Conservation (phyloP, 2,329 filamentous ascomycete genomes). For the Calonectria hawksworthii region DNA sequence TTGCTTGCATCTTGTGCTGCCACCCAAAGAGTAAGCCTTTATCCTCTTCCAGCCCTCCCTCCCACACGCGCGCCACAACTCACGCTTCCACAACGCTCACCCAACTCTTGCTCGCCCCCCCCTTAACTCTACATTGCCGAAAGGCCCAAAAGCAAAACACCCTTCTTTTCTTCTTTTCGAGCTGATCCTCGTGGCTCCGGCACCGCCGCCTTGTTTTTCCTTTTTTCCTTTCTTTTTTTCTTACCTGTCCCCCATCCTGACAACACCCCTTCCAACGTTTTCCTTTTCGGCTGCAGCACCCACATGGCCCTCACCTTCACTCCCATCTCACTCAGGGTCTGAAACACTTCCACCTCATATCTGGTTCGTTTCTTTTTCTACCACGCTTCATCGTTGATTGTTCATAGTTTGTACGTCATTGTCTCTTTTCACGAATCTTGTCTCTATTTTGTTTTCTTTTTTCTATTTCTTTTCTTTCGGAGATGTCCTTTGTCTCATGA, state of each 20-base stretch:
- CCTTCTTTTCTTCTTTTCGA: not conserved
- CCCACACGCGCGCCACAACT: conserved; percentile 1
- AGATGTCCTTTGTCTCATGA: not conserved
- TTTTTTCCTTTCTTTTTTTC: not conserved
- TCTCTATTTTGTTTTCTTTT: not conserved
- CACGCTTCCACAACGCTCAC: not conserved
- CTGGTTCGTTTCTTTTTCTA: not conserved
- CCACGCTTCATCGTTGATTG: not conserved
- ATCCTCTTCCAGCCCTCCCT: not conserved
- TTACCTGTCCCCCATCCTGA: not conserved
- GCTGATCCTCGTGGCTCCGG: not conserved
- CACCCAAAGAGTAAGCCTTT: conserved; percentile 7
- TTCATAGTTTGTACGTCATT: not conserved
- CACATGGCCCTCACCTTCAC: not conserved
- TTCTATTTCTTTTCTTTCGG: not conserved
- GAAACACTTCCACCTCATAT: not conserved
- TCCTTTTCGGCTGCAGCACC: not conserved
- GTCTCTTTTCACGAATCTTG: not conserved
- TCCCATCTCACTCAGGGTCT: not conserved
- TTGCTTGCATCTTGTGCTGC: not conserved
- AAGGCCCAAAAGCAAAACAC: conserved; percentile 1
- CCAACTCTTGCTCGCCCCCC: not conserved
- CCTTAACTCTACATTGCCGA: not conserved
- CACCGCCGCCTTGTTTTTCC: not conserved
- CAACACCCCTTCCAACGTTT: not conserved